phyloP scores from a whole-genome alignment of 768 basidiomycete species.

The Russula abietina region DNA sequence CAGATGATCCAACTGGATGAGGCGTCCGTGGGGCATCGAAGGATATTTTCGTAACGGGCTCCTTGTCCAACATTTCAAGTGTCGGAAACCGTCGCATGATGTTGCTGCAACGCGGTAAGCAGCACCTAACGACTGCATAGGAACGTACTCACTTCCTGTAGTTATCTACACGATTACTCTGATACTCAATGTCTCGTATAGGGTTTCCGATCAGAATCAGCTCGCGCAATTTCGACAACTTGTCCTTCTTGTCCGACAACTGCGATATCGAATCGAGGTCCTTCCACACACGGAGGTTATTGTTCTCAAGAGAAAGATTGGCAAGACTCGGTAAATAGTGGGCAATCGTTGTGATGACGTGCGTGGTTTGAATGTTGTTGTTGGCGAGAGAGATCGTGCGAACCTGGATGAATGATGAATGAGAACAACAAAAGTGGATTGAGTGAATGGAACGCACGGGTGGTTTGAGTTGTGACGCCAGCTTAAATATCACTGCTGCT shows the following conservation, averaged over 20 bases:
- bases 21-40: slow-evolving; percentile 67
- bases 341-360: slow-evolving; percentile 53
- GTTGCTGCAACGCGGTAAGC: slow-evolving; percentile 45
- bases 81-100: slow-evolving; percentile 75
- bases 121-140: neutral
- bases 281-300: slow-evolving; percentile 59
- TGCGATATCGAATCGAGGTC: slow-evolving; percentile 65
- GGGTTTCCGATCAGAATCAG: slow-evolving; percentile 74
- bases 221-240: slow-evolving; percentile 60
- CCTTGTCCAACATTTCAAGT: slow-evolving; percentile 77
- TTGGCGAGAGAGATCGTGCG: slow-evolving; percentile 82
- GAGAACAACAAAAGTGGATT: neutral
- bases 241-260: slow-evolving; percentile 54
- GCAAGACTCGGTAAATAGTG: slow-evolving; percentile 74
- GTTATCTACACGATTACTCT: slow-evolving; percentile 49
- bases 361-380: slow-evolving; percentile 58
- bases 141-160: slow-evolving; percentile 57
- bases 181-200: slow-evolving; percentile 53
- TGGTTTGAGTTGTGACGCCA: slow-evolving; percentile 73
- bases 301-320: slow-evolving; percentile 77
- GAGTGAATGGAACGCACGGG: slow-evolving; percentile 40
- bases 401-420: slow-evolving; percentile 37
- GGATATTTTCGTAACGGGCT: slow-evolving; percentile 69
- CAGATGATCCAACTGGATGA: slow-evolving; percentile 35
- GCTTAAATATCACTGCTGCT: slow-evolving; percentile 82